phyloP scores from a whole-genome alignment of 495 filamentous ascomycete genomes.

The Aspergillus haitiensis region DNA sequence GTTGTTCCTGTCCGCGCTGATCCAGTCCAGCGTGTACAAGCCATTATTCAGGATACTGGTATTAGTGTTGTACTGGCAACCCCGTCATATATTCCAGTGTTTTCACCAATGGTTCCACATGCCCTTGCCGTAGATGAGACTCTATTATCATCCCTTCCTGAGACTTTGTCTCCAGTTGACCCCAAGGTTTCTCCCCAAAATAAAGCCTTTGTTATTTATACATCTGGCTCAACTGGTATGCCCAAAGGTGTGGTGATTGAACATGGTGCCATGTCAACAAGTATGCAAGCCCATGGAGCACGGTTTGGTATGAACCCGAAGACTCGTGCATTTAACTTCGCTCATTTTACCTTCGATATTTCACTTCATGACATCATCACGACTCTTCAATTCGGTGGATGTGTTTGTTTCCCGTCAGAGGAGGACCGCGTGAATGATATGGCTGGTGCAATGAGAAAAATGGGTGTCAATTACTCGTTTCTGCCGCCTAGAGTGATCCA shows the following conservation, averaged over 20 bases:
- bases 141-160: background rate
- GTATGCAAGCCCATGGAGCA: conserved; percentile 19
- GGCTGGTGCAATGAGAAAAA: conserved; percentile 29
- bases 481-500: conserved; percentile 17
- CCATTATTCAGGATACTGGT: conserved; percentile 31
- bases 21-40: conserved; percentile 28
- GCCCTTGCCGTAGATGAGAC: conserved; percentile 9
- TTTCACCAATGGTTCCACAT: conserved; percentile 8
- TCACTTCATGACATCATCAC: conserved; percentile 41
- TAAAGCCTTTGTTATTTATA: conserved; percentile 32
- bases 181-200: background rate
- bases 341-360: conserved; percentile 44
- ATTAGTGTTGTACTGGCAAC: conserved; percentile 30
- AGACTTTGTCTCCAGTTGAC: background rate
- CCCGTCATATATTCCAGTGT: conserved; percentile 1
- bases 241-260: conserved; percentile 48
- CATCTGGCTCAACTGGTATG: conserved; percentile 39
- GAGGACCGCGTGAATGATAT: conserved; percentile 31
- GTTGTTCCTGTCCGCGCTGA: conserved; percentile 28
- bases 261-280: conserved; percentile 39
- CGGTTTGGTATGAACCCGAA: conserved; percentile 24
- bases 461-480: conserved; percentile 30
- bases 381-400: conserved; percentile 39
- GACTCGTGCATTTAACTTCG: conserved; percentile 44
- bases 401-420: conserved; percentile 32